Percentiles rank a stretch among this genome's conserved stretches.
Conservation (phyloP, 805 yeast genomes). For the Kodamaea lidongshanica region DNA sequence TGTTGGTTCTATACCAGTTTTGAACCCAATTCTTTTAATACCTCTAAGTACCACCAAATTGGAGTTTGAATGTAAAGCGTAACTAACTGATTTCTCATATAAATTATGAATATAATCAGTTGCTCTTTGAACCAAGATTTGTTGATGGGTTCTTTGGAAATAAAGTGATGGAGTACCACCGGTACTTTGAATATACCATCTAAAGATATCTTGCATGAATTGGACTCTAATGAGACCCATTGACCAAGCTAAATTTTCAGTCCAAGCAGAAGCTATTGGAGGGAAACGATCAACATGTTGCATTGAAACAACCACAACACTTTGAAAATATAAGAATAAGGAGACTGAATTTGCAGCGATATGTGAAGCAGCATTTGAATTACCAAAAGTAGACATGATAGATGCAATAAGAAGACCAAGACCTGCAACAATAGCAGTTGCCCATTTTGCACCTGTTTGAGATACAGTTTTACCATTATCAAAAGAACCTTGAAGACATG, state of each 20-base stretch:
- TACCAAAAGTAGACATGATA: constrained; percentile 74
- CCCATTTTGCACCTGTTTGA: constrained; percentile 73
- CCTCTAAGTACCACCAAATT: constrained; percentile 72
- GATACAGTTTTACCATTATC: constrained; percentile 70
- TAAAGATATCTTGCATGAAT: constrained; percentile 79
- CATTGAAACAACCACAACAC: constrained; percentile 80
- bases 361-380: constrained; percentile 83
- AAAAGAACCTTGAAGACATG: constrained; percentile 73
- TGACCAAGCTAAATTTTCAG: constrained; percentile 90
- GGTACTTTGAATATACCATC: constrained; percentile 83
- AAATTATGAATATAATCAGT: constrained; percentile 24
- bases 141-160: constrained; percentile 52
- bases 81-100: constrained; percentile 30
- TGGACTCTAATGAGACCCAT: constrained; percentile 76
- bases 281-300: constrained; percentile 80
- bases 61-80: constrained; percentile 43
- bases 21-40: constrained; percentile 73
- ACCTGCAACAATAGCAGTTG: constrained; percentile 86
- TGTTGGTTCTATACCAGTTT: constrained; percentile 73
- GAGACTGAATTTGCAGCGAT: constrained; percentile 83
- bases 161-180: constrained; percentile 80
- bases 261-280: constrained; percentile 90
- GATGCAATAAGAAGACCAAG: constrained; percentile 82
- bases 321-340: constrained; percentile 80
- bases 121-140: constrained; percentile 73